These are phyloP conservation scores for Rhodamnia argentea DNA, from an alignment of 345 rosid species.

Conservation along the genomic window DNA sequence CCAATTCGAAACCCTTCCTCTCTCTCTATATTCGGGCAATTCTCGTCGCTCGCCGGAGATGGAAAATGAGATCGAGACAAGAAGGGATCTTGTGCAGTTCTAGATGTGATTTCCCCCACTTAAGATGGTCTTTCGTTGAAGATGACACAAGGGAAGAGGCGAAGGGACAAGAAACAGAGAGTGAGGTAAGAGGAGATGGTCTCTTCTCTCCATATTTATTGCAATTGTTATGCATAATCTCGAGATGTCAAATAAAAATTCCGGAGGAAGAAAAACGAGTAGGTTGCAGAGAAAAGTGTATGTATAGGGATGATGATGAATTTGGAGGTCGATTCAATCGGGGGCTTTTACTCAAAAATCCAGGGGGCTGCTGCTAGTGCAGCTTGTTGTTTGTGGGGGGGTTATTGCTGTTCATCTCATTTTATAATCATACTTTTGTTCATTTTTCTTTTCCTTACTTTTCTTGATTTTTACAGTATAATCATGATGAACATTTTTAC, in stretches of 20 bases:
- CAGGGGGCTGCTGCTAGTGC: slow-evolving; percentile 6
- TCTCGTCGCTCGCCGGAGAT: slow-evolving; percentile 32
- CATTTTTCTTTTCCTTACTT: slow-evolving; percentile 6
- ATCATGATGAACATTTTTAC: slow-evolving; percentile 31
- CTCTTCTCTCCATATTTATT: slow-evolving; percentile 28
- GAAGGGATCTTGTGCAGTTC: neutral
- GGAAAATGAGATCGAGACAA: neutral
- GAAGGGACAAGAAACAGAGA: neutral
- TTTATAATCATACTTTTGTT: slow-evolving; percentile 34
- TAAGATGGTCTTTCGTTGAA: neutral
- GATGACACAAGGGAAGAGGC: neutral
- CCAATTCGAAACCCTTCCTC: neutral
- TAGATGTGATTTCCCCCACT: neutral
- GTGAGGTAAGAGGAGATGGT: slow-evolving; percentile 40
- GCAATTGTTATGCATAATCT: slow-evolving; percentile 43
- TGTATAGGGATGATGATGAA: slow-evolving; percentile 50
- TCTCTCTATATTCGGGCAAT: slow-evolving; percentile 16
- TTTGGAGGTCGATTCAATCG: slow-evolving; percentile 21
- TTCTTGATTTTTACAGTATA: slow-evolving; percentile 22
- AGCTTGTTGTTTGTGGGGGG: slow-evolving; percentile 24
- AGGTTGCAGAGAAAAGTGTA: slow-evolving; percentile 42
- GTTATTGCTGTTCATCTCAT: slow-evolving; percentile 25
- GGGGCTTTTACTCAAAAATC: neutral
- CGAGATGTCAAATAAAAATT: slow-evolving; percentile 18
- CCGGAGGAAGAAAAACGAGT: slow-evolving; percentile 5